Conservation (phyloP, 1,284 basidiomycete genomes). For the Flammula alnicola region DNA sequence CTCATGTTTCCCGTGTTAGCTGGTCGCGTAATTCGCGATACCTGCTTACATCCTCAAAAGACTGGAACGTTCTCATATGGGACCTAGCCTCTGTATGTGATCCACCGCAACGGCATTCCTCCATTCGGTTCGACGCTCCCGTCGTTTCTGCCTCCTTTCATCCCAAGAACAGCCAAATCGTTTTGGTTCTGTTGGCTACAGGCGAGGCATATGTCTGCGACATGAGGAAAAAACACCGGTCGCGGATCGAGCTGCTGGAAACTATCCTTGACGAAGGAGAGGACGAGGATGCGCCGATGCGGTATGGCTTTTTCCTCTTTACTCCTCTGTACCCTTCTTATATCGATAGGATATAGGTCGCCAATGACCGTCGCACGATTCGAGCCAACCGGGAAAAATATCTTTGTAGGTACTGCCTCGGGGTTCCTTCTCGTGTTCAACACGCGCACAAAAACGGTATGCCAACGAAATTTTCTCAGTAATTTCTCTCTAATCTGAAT, state of each 20-base stretch:
- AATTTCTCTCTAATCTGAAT: no score
- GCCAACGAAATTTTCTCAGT: no score
- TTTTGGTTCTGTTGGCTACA: conserved; percentile 77
- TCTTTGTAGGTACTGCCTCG: conserved; percentile 86
- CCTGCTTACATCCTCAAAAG: conserved; percentile 86
- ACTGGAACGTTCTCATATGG: conserved; percentile 96
- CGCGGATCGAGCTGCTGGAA: conserved; percentile 69
- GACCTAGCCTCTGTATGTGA: conserved; percentile 79
- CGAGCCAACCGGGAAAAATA: conserved; percentile 82
- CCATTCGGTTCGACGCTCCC: conserved; percentile 90
- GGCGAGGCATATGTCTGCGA: conserved; percentile 86
- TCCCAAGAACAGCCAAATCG: conserved; percentile 84
- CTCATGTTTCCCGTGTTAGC: conserved; percentile 51
- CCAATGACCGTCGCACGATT: conserved; percentile 78
- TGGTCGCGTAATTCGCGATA: conserved; percentile 95
- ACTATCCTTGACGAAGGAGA: conserved; percentile 38
- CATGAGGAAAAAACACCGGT: conserved; percentile 61
- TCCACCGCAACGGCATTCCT: conserved; percentile 67
- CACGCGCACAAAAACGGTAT: conserved; percentile 75
- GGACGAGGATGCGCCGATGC: conserved; percentile 43
- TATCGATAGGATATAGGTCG: conserved; percentile 40
- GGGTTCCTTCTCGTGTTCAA: conserved; percentile 90
- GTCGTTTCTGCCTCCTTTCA: conserved; percentile 86
- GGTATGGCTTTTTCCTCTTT: conserved; percentile 29
- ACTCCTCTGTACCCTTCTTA: neutral